phyloP scores from a whole-genome alignment of 2,329 filamentous ascomycete genomes.

The Cladosporium sp. region DNA sequence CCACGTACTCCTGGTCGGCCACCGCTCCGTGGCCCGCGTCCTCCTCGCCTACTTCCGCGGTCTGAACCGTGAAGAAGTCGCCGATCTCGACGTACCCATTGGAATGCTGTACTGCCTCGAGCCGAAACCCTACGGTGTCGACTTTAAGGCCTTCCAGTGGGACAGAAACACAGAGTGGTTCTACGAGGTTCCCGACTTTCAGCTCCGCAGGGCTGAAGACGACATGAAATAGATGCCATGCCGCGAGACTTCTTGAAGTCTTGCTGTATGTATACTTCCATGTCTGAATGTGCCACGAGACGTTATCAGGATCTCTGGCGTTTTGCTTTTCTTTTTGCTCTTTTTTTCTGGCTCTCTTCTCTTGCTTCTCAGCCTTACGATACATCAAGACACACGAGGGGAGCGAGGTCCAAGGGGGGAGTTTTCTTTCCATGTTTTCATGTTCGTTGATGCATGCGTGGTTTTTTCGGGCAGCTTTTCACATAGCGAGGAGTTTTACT shows the following conservation, averaged over 20 bases:
- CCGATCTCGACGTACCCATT: conserved; percentile 87
- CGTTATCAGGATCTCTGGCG: no score
- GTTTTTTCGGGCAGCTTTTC: not conserved
- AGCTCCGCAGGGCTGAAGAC: conserved; percentile 56
- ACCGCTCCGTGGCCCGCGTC: conserved; percentile 86
- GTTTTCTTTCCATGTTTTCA: no score
- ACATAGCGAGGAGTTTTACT: not conserved
- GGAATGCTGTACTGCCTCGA: conserved; percentile 94
- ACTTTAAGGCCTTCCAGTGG: conserved; percentile 93
- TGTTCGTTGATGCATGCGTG: no score
- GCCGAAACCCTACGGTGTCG: conserved; percentile 95
- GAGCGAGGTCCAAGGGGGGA: no score
- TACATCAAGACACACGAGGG: no score
- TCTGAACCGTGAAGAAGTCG: conserved; percentile 82
- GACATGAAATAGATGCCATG: conserved; percentile 31
- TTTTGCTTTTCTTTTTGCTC: not conserved
- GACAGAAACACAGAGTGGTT: conserved; percentile 75
- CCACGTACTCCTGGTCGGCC: conserved; percentile 85
- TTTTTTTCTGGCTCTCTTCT: not conserved
- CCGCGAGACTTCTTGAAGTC: no score
- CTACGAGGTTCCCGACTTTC: conserved; percentile 78
- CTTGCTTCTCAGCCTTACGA: not conserved
- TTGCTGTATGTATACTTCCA: not conserved
- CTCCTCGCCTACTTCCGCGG: conserved; percentile 96
- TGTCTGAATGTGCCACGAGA: no score